Evolutionary conservation across 2,329 filamentous ascomycete genomes (phyloP), one percentile per base, ranked within the genome.

Genomic region (Hymenoscyphus linearis): DNA sequence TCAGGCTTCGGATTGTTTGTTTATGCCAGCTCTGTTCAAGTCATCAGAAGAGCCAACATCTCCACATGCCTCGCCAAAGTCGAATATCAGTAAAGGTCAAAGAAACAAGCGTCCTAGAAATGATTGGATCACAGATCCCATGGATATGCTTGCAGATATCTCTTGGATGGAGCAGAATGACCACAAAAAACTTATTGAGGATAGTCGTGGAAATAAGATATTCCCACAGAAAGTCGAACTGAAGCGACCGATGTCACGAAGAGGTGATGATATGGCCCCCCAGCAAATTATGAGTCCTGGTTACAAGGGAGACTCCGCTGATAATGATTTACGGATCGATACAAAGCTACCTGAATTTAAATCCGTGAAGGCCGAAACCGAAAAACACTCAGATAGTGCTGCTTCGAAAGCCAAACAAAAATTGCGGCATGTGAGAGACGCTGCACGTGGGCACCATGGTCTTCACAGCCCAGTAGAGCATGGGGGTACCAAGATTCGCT

Each of bases 81-180:
- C 72, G 62, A 75, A 73, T n/a, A 78, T 74, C 52, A 74, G 73
- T 59, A 74, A 77, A 63, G 77, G 35, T 31, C 66, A 68, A 37
- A 91, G 91, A 64, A 78, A 84, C 3, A 85, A 86, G 60, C 84
- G 91, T 55, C 87, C 89, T 0, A 85, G 90, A 62, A 85, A 92
- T 26, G 92, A 96, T 70, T 98, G 95, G 95, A 82, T 85, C 44
- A 85, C 93, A 18, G 85, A 89, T 52, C 90, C 93, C 0, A 87
- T 90, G 60, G 93, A 98, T 72, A 82, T 97, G 74, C 78, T 98
- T 54, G 93, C 93, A 4, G 95, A 99, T 76, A 82, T 89, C 1
- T 91, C 93, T 70, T 99, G 95, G 95, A 77, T 96, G 25, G 91
- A 97, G 72, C 86, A 93, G 69, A 85, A 83, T 35, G 80, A 87